phyloP scores from a whole-genome alignment of 768 basidiomycete species.

The Multifurca ochricompacta region DNA sequence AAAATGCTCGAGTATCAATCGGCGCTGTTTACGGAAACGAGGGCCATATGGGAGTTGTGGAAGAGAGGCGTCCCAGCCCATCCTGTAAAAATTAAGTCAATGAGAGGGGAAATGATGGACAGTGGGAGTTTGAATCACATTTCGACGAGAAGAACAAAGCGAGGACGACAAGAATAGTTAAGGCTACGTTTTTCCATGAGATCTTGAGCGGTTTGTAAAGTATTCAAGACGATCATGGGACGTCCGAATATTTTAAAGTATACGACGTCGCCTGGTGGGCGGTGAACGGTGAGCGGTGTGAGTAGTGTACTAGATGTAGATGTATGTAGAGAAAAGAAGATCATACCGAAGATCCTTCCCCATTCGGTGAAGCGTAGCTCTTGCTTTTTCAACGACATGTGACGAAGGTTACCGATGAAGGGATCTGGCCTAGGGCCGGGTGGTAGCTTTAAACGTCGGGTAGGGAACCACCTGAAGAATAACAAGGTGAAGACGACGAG shows the following conservation, averaged over 20 bases:
- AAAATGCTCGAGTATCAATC: constrained; percentile 26
- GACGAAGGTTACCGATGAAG: constrained; percentile 28
- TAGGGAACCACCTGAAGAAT: constrained; percentile 18
- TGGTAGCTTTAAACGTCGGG: constrained; percentile 20
- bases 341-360: constrained; percentile 27
- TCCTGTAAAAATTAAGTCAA: constrained; percentile 11
- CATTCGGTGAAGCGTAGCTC: constrained; percentile 25
- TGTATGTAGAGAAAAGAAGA: no score
- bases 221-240: constrained; percentile 29
- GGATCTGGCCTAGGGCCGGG: constrained; percentile 28
- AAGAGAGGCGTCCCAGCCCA: constrained; percentile 20
- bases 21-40: constrained; percentile 26
- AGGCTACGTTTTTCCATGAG: constrained; percentile 29
- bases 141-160: constrained; percentile 24
- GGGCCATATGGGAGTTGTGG: constrained; percentile 24
- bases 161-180: constrained; percentile 31
- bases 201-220: constrained; percentile 28
- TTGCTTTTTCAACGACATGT: constrained; percentile 24
- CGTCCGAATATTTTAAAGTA: constrained; percentile 26
- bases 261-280: constrained; percentile 27
- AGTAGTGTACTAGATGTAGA: no score
- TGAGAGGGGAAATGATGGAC: background rate
- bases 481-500: constrained; percentile 14
- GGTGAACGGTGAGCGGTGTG: background rate
- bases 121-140: constrained; percentile 18